A percentile compares a stretch with the other conserved stretches of the same genome.
phyloP scores from a whole-genome alignment of 352 stramenopile genomes.

The Globisporangium spinosum region DNA sequence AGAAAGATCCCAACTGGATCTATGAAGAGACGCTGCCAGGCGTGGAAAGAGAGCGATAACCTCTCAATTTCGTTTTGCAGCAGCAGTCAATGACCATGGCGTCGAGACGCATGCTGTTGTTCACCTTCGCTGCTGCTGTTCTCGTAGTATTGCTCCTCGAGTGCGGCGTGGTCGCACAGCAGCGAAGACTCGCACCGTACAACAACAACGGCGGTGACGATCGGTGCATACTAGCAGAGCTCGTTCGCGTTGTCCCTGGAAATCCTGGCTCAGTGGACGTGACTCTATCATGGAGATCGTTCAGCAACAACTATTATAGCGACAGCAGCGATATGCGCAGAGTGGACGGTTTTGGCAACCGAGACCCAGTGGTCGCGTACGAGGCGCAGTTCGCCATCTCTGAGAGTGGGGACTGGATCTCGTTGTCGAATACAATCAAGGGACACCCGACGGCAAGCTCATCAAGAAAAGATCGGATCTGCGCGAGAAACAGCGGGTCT shows the following conservation, averaged over 20 bases:
- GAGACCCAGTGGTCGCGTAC: constrained; percentile 40
- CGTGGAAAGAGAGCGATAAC: not conserved
- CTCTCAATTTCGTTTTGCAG: not conserved
- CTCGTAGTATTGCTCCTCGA: not conserved
- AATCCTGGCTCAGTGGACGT: constrained; percentile 38
- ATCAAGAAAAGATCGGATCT: constrained; percentile 13
- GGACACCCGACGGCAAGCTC: constrained; percentile 11
- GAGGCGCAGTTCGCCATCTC: constrained; percentile 51
- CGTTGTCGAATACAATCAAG: constrained; percentile 32
- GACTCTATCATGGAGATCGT: constrained; percentile 41
- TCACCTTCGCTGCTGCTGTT: not conserved
- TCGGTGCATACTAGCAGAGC: constrained; percentile 25
- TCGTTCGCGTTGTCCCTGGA: constrained; percentile 32
- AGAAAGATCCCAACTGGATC: constrained; percentile 1
- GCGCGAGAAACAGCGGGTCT: constrained; percentile 50
- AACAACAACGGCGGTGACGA: constrained; percentile 11
- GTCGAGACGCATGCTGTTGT: not conserved
- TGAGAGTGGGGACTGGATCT: constrained; percentile 37
- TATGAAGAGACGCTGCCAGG: not conserved
- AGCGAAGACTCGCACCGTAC: constrained; percentile 1
- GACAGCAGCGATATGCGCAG: constrained; percentile 9
- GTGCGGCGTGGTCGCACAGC: not conserved
- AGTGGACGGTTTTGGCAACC: constrained; percentile 16
- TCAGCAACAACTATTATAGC: constrained; percentile 26
- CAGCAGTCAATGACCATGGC: not conserved